Base-by-base conservation (phyloP, 106 monocot species). In the Gastrodia elata region DNA sequence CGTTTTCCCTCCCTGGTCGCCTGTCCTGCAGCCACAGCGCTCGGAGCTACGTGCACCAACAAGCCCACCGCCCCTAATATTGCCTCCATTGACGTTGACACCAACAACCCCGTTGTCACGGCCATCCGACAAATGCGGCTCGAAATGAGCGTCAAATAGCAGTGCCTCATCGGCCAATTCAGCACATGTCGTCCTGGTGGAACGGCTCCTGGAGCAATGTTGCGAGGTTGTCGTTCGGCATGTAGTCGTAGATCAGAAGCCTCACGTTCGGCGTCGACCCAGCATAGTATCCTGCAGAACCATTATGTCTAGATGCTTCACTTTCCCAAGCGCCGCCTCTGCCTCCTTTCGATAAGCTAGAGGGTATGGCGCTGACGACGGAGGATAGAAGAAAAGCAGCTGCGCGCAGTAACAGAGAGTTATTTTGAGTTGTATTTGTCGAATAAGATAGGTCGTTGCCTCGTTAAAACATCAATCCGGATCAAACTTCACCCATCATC, bases 151-250 rank as follows among this genome's bases (percentile, higher is more conserved):
- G n/a, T n/a, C n/a, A n/a, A n/a, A n/a, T n/a, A n/a, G n/a, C n/a
- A n/a, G 78, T 95, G 94, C 2, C 91, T 84, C 97, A 93, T 98
- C 0, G 93, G 90, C 97, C 97, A 98, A 78, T 86, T 93, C 65
- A 98, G 88, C 30, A 93, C 83, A 75, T 98, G 97, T 91, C 93
- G 78, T 88, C 93, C 55, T 90, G 92, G 78, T 87, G 97, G 4
- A 85, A 92, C 3, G 93, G 93, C 68, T 98, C 97, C 74, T 93
- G 93, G 36, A 98, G 88, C 26, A 98, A 78, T 6, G 97, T 91
- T 11, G 84, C 93, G 91, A 98, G 93, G 86, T 83, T 93, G 70
- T 93, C 93, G 68, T 98, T 97, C 22, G 96, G 96, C 96, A 97
- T 92, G 92, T 97, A 97, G 84, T 97, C 96, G 56, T 92, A 97